Percentiles rank a stretch among this genome's conserved stretches.
Evolutionary conservation across 495 filamentous ascomycete genomes (phyloP).

Genomic region (Trichocladium uniseriatum): DNA sequence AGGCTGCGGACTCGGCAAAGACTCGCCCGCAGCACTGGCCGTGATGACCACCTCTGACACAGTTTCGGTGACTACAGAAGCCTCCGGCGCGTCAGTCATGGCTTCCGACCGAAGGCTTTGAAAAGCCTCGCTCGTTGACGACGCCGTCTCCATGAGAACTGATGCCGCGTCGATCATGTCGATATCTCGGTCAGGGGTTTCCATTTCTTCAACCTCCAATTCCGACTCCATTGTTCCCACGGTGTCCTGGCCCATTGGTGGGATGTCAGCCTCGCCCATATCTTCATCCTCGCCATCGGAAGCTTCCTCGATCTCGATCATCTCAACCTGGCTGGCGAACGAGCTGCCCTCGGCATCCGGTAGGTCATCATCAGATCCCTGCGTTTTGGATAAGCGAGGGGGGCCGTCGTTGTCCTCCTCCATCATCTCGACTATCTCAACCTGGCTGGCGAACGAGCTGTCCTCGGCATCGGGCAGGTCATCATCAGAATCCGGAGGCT

Average conservation of each 20-base stretch:
- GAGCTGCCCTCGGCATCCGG: conserved; percentile 1
- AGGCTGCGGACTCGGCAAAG: background rate
- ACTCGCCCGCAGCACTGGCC: background rate
- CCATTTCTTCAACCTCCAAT: background rate
- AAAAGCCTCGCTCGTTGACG: background rate
- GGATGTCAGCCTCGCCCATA: background rate
- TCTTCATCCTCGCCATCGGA: conserved; percentile 4
- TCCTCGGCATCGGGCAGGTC: conserved; percentile 1
- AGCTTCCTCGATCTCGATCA: conserved; percentile 2
- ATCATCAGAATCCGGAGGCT: conserved; percentile 1
- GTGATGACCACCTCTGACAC: background rate
- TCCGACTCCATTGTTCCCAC: background rate
- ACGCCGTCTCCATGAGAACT: background rate
- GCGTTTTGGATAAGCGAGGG: no score
- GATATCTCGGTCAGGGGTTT: conserved; percentile 3
- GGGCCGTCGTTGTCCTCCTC: no score
- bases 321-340: conserved; percentile 8
- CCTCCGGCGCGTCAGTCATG: no score
- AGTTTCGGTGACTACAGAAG: background rate
- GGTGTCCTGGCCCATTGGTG: background rate
- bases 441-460: conserved; percentile 6
- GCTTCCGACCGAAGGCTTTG: background rate
- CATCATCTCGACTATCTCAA: conserved; percentile 3
- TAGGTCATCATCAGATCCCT: conserved; percentile 1
- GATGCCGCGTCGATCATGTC: conserved; percentile 6